Base-by-base conservation (phyloP, 2,329 filamentous ascomycete species). In the Hymenoscyphus linearis region DNA sequence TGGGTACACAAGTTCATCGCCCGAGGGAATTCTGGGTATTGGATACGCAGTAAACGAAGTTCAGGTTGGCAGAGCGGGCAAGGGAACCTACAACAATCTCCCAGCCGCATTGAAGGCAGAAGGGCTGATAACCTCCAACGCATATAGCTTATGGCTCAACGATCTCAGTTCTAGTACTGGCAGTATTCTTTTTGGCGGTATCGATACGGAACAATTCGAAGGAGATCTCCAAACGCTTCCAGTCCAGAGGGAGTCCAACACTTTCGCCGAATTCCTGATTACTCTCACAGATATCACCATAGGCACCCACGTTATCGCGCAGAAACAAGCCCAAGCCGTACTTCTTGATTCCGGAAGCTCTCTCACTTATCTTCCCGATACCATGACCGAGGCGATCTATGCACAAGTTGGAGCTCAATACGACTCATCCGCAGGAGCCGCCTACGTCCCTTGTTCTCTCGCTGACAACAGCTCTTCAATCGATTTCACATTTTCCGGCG, bases 11-110 rank as follows among this genome's bases (percentile, higher is more conserved):
- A 85, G 82, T 72, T 76, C 78, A 9, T 82, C 83, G 6, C 64
- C 75, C 58, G 84, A 96, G 73, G 90, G 90, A 44, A 91, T 98
- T 50, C 75, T 97, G 22, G 93, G 93, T 18, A 88, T 98, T 64
- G 93, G 93, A 6, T 97, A 96, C 73, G 73, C 82, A 0, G 74
- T 80, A 65, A 95, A 96, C 73, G 93, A 97, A 75, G 90, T 89
- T 13, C 85, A 88, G 67, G 84, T 89, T 53, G 80, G 81, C 57
- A 79, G 83, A 65, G 81, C 79, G 9, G 78, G 80, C 5, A 74
- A 78, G 61, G 61, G 75, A 3, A 61, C 82, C 0, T 93, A 93
- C 74, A 74, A 84, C 52, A 93, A 92, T 72, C 77, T 93, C 6
- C 89, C 89, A 1, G 80, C 82, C 50, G 83, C 83, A 62, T 78